phyloP scores from a whole-genome alignment of 2,329 filamentous ascomycete species.

The Penicillium sumatraense region DNA sequence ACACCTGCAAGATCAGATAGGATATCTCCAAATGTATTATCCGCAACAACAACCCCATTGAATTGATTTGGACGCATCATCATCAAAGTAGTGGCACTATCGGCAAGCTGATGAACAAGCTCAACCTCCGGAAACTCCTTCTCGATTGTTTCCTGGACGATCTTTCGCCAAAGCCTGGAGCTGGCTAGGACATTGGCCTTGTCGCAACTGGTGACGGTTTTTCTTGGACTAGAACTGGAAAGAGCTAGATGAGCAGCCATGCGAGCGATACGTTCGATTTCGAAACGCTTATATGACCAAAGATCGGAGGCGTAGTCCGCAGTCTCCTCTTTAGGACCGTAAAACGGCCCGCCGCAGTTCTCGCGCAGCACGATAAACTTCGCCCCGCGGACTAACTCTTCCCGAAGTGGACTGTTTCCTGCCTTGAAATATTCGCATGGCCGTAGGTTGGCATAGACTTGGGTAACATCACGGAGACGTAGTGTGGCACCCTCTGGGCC shows the following conservation, averaged over 20 bases:
- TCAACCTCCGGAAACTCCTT: slow-evolving; percentile 79
- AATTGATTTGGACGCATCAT: slow-evolving; percentile 79
- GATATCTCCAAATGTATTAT: slow-evolving; percentile 86
- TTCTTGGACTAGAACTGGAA: slow-evolving; percentile 60
- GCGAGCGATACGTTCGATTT: slow-evolving; percentile 54
- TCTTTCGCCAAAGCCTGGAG: slow-evolving; percentile 54
- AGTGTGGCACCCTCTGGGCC: slow-evolving; percentile 78
- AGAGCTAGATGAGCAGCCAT: slow-evolving; percentile 57
- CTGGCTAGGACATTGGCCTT: slow-evolving; percentile 60
- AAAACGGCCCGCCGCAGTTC: slow-evolving; percentile 58
- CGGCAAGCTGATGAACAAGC: slow-evolving; percentile 80
- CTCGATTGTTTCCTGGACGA: slow-evolving; percentile 69
- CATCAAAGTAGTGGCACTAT: slow-evolving; percentile 85
- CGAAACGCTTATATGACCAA: slow-evolving; percentile 52
- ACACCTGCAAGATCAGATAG: slow-evolving; percentile 85
- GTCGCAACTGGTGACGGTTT: slow-evolving; percentile 54
- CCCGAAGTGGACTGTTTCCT: slow-evolving; percentile 52
- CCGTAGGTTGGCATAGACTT: slow-evolving; percentile 57
- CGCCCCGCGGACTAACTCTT: slow-evolving; percentile 50
- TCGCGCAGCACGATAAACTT: slow-evolving; percentile 57
- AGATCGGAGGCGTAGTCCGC: slow-evolving; percentile 52
- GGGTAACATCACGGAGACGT: slow-evolving; percentile 65
- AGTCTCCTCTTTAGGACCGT: slow-evolving; percentile 53
- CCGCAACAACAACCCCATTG: slow-evolving; percentile 81
- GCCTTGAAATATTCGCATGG: slow-evolving; percentile 54